These are phyloP conservation scores for Boletus tylopilopsis DNA, from an alignment of 768 basidiomycete genomes.

Conservation along the genomic window DNA sequence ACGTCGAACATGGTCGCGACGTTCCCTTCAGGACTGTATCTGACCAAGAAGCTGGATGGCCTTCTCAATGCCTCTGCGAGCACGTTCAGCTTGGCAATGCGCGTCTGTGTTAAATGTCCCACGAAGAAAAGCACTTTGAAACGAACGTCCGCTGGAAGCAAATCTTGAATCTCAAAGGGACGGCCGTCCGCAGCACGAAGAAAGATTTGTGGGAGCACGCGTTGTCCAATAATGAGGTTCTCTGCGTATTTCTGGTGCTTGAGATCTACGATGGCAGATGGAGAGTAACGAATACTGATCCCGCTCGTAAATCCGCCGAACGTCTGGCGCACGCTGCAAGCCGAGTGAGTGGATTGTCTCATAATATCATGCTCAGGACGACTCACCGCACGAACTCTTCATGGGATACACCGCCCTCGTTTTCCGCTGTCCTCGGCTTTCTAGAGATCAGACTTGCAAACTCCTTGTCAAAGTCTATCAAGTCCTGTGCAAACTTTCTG, in stretches of 20 bases:
- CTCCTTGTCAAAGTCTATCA: constrained; percentile 65
- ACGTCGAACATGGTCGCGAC: constrained; percentile 27
- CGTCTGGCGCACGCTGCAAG: constrained; percentile 30
- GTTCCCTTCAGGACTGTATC: constrained; percentile 18
- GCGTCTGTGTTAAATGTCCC: constrained; percentile 21
- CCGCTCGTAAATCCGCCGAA: constrained; percentile 34
- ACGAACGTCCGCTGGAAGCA: constrained; percentile 32
- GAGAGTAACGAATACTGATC: constrained; percentile 36
- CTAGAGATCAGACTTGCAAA: constrained; percentile 37
- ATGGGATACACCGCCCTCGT: constrained; percentile 30
- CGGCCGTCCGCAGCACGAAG: constrained; percentile 33
- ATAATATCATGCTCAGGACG: not conserved
- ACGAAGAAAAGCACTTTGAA: constrained; percentile 36
- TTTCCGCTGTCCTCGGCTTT: constrained; percentile 47
- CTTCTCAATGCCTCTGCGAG: constrained; percentile 26
- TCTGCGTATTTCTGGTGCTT: constrained; percentile 28
- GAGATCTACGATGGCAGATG: constrained; percentile 31
- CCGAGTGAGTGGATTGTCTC: not conserved
- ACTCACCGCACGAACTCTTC: constrained; percentile 33
- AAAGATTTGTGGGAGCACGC: constrained; percentile 32
- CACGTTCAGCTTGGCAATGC: constrained; percentile 16
- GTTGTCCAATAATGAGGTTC: constrained; percentile 31
- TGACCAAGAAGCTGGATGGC: constrained; percentile 25
- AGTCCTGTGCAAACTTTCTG: constrained; percentile 59
- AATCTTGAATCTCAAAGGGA: constrained; percentile 36